Conservation (phyloP, 495 filamentous ascomycete species). For the Hypoxylon intermedium region DNA sequence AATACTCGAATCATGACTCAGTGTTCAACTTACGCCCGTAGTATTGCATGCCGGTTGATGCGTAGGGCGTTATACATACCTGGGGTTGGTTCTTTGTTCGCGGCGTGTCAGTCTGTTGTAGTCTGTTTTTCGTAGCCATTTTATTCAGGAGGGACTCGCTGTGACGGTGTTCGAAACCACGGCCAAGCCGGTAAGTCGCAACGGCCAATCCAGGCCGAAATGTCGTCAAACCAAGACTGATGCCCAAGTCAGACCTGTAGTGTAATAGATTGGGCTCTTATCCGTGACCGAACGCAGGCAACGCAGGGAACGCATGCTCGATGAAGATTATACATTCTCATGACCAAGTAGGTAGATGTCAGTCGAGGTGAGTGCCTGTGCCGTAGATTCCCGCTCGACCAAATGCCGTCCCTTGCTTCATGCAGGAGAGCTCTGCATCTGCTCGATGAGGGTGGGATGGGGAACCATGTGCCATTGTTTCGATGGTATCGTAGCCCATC, state of each 20-base stretch:
- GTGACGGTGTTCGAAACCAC: background rate
- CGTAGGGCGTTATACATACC: background rate
- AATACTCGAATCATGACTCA: constrained; percentile 9
- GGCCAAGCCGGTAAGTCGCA: background rate
- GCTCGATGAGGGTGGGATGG: constrained; percentile 15
- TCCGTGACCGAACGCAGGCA: background rate
- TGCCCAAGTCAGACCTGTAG: background rate
- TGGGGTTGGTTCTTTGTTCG: background rate
- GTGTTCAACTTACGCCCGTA: constrained; percentile 2
- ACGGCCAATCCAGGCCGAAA: background rate
- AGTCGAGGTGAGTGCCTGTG: constrained; percentile 4
- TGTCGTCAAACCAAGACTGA: constrained; percentile 6
- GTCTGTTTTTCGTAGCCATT: background rate
- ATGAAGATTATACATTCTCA: background rate
- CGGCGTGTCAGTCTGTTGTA: background rate
- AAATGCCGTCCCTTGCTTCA: constrained; percentile 33
- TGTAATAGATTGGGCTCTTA: background rate
- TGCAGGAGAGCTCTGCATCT: constrained; percentile 24
- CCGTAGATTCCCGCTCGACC: constrained; percentile 29
- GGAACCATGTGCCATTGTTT: constrained; percentile 10
- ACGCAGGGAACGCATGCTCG: background rate
- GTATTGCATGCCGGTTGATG: constrained; percentile 12
- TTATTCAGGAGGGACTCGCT: constrained; percentile 4
- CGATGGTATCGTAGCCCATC: background rate
- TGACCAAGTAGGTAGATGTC: background rate